Evolutionary conservation across 2,329 filamentous ascomycete species (phyloP).

Genomic region (Didymella glomerata): DNA sequence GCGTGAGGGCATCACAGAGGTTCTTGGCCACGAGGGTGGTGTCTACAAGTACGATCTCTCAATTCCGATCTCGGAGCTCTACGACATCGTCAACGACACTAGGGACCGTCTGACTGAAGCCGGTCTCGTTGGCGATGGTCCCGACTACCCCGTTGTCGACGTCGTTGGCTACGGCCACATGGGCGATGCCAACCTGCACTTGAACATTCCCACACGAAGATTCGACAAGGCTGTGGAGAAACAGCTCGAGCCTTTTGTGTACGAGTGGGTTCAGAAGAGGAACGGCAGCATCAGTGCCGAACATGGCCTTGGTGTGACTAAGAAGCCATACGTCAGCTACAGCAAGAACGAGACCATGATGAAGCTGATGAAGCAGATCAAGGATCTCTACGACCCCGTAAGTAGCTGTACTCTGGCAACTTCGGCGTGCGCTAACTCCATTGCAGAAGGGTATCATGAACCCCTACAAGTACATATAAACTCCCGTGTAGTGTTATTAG

Average conservation of each 20-base stretch:
- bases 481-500: conserved; percentile 8
- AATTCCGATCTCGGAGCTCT: conserved; percentile 87
- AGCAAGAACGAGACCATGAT: conserved; percentile 89
- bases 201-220: conserved; percentile 83
- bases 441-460: conserved; percentile 95
- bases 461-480: conserved; percentile 90
- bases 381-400: conserved; percentile 92
- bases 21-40: conserved; percentile 86
- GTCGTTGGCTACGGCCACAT: conserved; percentile 99
- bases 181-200: conserved; percentile 94
- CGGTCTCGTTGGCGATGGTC: conserved; percentile 77
- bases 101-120: conserved; percentile 74
- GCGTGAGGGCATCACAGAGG: conserved; percentile 92
- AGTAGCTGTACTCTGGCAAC: conserved; percentile 51
- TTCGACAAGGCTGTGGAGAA: conserved; percentile 91
- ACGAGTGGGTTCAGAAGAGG: conserved; percentile 91
- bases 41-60: conserved; percentile 99
- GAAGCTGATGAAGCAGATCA: conserved; percentile 92
- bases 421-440: conserved; percentile 23
- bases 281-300: conserved; percentile 96
- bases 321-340: conserved; percentile 95
- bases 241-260: conserved; percentile 91
- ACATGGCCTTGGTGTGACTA: conserved; percentile 91
- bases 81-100: conserved; percentile 86
- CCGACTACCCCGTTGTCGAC: conserved; percentile 79